Evolutionary conservation across 2,329 filamentous ascomycete species (phyloP), one percentile per base, ranked within the genome.

Genomic region (Furcasterigmium sp.): DNA sequence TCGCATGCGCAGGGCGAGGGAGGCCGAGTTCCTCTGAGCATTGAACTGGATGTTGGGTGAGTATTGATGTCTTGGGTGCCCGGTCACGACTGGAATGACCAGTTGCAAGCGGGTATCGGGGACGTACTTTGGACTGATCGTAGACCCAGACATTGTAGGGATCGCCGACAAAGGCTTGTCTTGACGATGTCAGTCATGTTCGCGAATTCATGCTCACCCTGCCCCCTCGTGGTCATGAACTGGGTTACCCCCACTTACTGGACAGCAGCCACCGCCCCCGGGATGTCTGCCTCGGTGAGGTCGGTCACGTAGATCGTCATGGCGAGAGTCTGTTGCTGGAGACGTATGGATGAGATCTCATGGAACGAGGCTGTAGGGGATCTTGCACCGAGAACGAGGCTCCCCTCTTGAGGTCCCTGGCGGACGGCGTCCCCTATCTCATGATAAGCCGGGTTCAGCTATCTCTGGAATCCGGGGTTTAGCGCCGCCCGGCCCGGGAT

Each of bases 71-170:
- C 41, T 51, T 43, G 41, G 10, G 36, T 35, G 23, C 21, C 18
- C 14, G 43, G n/a, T n/a, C n/a, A n/a, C n/a, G n/a, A n/a, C n/a
- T n/a, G n/a, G n/a, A n/a, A n/a, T n/a, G 13, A 7, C 29, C 13
- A n/a, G 13, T 7, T 7, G 13, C 14, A 11, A 35, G 3, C 11
- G 17, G 32, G 32, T 17, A 32, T 32, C 5, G 14, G 3, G 1
- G 20, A 38, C 46, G 36, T 8, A 58, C 79, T 58, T 78, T 78
- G 23, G 66, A 61, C 35, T 70, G 68, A 53, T 84, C 77, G 46
- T 79, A 85, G 8, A 82, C 72, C 82, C 82, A 86, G 17, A 67
- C 64, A 52, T 80, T 81, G 54, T 85, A 86, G 1, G 83, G 83
- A 53, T 86, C 83, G 10, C 80, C 70, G 6, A 71, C 74, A 56